Evolutionary conservation across 768 basidiomycete species (phyloP).

Genomic region (Cyathus striatus): DNA sequence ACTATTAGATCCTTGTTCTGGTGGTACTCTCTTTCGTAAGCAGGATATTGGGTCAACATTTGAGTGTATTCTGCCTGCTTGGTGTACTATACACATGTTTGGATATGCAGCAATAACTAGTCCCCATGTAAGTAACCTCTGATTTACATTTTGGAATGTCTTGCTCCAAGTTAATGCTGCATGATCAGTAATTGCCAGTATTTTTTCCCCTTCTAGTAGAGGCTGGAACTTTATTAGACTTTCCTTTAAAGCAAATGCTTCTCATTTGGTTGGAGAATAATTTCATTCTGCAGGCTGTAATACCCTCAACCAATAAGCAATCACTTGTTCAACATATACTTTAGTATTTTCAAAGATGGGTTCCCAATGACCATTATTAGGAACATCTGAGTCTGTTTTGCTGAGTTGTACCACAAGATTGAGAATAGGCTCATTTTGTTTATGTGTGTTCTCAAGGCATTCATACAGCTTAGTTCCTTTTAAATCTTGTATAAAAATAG

Average conservation of each 20-base stretch:
- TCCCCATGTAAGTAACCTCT: constrained; percentile 29
- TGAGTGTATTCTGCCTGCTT: constrained; percentile 29
- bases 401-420: constrained; percentile 9
- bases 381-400: constrained; percentile 14
- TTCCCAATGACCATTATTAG: constrained; percentile 11
- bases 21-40: constrained; percentile 15
- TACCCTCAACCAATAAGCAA: constrained; percentile 25
- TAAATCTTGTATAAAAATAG: constrained; percentile 17
- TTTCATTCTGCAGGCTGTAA: constrained; percentile 28
- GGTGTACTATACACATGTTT: constrained; percentile 27
- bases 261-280: constrained; percentile 32
- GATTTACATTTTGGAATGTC: no score
- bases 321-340: constrained; percentile 14
- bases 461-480: constrained; percentile 21
- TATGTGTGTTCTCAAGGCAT: constrained; percentile 12
- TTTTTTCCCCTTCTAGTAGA: constrained; percentile 25
- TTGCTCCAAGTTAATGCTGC: no score
- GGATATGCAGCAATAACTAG: constrained; percentile 29
- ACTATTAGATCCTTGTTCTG: constrained; percentile 9
- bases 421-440: constrained; percentile 13
- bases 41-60: constrained; percentile 32
- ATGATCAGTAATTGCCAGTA: no score
- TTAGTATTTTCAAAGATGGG: neutral
- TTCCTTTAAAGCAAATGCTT: constrained; percentile 33
- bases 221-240: no score